These are phyloP conservation scores for Leccinum insigne DNA, from an alignment of 1,284 basidiomycete species.

Conservation along the genomic window DNA sequence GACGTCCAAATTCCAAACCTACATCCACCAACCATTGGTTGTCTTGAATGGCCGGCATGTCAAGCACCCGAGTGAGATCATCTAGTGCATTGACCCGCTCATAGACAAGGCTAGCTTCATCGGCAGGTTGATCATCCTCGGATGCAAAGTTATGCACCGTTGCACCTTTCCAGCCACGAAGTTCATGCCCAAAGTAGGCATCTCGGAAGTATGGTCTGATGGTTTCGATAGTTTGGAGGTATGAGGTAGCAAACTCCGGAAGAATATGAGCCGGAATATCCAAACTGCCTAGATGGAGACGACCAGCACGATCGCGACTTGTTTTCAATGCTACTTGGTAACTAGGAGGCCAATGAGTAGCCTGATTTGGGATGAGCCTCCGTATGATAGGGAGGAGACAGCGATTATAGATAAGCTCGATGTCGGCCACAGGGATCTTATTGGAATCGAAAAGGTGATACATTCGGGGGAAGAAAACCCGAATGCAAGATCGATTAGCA, in stretches of 20 bases:
- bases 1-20: not conserved
- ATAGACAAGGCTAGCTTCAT: not conserved
- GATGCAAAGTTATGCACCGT: conserved; percentile 7
- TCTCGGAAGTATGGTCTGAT: conserved; percentile 3
- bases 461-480: conserved; percentile 15
- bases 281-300: not conserved
- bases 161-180: conserved; percentile 10
- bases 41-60: not conserved
- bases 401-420: conserved; percentile 3
- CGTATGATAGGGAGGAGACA: not conserved
- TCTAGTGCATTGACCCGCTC: not conserved
- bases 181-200: conserved; percentile 18
- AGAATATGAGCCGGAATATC: conserved; percentile 6
- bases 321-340: not conserved
- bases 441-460: not conserved
- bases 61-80: conserved; percentile 1
- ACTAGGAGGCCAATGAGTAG: conserved; percentile 10
- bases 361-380: conserved; percentile 5
- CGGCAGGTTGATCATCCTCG: not conserved
- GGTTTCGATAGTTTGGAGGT: not conserved
- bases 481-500: not conserved
- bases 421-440: not conserved
- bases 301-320: not conserved
- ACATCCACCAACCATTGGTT: conserved; percentile 5
- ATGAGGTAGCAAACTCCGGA: not conserved